Percentiles rank a stretch among this genome's conserved stretches.
Evolutionary conservation across 148 eudicot genomes (phyloP).

Genomic region (Chenopodium berlandieri): DNA sequence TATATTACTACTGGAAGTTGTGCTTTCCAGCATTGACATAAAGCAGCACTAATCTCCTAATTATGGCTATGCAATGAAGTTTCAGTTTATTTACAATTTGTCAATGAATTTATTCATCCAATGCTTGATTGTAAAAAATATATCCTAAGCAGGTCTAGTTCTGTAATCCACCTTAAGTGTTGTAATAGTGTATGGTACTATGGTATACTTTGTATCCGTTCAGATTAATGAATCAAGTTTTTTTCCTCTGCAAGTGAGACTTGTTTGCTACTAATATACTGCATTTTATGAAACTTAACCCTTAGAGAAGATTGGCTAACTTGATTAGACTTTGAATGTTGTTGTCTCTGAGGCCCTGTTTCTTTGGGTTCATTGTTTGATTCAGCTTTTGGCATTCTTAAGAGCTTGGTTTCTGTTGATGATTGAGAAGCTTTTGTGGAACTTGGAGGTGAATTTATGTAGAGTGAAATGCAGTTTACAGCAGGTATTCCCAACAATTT

Average conservation of each 20-base stretch:
- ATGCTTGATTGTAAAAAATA: background rate
- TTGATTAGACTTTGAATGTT: background rate
- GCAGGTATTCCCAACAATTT: slow-evolving; percentile 12
- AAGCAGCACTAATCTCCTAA: background rate
- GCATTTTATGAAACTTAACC: background rate
- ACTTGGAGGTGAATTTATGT: background rate
- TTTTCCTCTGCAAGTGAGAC: background rate
- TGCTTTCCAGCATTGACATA: background rate
- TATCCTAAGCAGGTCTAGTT: background rate
- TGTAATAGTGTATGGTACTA: background rate
- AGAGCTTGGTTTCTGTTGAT: background rate
- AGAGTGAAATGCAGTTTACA: background rate
- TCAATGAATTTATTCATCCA: background rate
- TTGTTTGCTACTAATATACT: background rate
- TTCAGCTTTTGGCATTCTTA: slow-evolving; percentile 8
- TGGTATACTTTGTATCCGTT: background rate
- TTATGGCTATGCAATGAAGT: background rate
- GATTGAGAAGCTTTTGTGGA: background rate
- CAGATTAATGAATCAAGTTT: background rate
- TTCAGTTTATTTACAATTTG: background rate
- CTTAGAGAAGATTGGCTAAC: background rate
- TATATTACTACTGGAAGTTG: background rate
- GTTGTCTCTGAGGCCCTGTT: slow-evolving; percentile 6
- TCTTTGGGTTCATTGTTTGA: background rate
- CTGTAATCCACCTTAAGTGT: background rate